These are phyloP conservation scores for Aspergillus aculeatinus DNA, from an alignment of 2,329 filamentous ascomycete genomes.

Conservation along the genomic window DNA sequence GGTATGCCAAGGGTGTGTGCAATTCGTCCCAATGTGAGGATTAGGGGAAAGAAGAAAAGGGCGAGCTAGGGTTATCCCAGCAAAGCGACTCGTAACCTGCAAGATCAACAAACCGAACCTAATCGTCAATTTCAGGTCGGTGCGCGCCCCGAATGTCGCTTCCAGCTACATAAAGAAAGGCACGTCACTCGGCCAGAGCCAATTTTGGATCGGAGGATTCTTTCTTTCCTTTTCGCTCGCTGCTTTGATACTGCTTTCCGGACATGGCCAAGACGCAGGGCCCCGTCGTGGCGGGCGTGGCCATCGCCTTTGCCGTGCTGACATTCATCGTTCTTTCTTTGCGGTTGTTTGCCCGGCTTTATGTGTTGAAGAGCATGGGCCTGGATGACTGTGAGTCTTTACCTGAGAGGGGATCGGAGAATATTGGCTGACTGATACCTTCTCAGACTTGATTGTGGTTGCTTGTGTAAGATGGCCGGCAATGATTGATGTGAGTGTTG, in stretches of 20 bases:
- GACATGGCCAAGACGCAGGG: constrained; percentile 33
- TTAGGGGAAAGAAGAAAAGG: background rate
- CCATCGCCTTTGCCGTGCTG: constrained; percentile 40
- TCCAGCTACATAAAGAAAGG: background rate
- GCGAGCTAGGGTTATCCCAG: background rate
- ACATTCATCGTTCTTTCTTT: constrained; percentile 40
- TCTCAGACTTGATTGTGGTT: constrained; percentile 30
- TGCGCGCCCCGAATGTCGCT: background rate
- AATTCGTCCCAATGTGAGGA: background rate
- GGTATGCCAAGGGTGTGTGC: background rate
- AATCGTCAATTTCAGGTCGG: background rate
- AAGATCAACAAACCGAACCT: background rate
- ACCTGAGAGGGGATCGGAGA: background rate
- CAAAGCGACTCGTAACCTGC: background rate
- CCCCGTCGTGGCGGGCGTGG: constrained; percentile 34
- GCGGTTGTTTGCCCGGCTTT: constrained; percentile 42
- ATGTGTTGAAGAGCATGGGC: constrained; percentile 35
- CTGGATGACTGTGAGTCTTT: constrained; percentile 31
- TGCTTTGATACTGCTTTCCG: constrained; percentile 1
- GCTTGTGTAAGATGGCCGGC: constrained; percentile 27
- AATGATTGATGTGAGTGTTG: background rate
- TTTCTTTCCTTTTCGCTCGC: constrained; percentile 4
- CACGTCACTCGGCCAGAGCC: background rate
- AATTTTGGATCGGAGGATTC: background rate
- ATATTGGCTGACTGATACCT: constrained; percentile 9